phyloP scores from a whole-genome alignment of 2,329 filamentous ascomycete species.

The Exserohilum rostratum region DNA sequence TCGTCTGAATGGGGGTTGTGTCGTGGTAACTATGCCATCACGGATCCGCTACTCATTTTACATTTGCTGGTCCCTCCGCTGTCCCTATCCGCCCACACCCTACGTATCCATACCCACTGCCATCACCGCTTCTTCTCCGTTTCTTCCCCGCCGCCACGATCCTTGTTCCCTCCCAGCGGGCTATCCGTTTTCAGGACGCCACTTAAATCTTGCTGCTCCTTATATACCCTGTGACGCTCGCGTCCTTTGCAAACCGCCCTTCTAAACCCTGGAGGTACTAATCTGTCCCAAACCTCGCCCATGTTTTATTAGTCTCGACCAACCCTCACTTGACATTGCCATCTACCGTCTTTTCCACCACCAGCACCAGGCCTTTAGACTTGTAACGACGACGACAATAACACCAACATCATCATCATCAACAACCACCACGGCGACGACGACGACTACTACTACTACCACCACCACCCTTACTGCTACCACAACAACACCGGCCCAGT shows the following conservation, averaged over 20 bases:
- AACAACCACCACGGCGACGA: slow-evolving; percentile 24
- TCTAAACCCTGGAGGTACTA: slow-evolving; percentile 33
- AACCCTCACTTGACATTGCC: slow-evolving; percentile 12
- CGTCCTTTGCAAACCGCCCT: slow-evolving; percentile 35
- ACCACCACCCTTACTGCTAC: slow-evolving; percentile 21
- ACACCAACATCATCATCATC: slow-evolving; percentile 17
- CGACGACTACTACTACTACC: slow-evolving; percentile 17
- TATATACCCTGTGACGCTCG: slow-evolving; percentile 49
- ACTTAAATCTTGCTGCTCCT: slow-evolving; percentile 48
- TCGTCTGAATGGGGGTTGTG: slow-evolving; percentile 32
- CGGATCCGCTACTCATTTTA: slow-evolving; percentile 37
- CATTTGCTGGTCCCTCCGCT: slow-evolving; percentile 45
- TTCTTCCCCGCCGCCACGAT: slow-evolving; percentile 46
- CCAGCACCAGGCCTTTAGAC: neutral
- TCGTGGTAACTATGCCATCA: slow-evolving; percentile 33
- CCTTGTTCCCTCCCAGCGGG: slow-evolving; percentile 42
- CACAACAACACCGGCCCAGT: slow-evolving; percentile 13
- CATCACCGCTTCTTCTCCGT: slow-evolving; percentile 48
- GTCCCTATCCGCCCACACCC: slow-evolving; percentile 46
- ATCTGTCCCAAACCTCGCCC: slow-evolving; percentile 34
- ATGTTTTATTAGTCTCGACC: slow-evolving; percentile 37
- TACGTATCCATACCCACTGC: slow-evolving; percentile 45
- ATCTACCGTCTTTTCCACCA: slow-evolving; percentile 11
- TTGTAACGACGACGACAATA: slow-evolving; percentile 13
- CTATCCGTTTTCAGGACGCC: slow-evolving; percentile 47